These are phyloP conservation scores for Ustilago nuda DNA, from an alignment of 1,284 basidiomycete species.

Conservation along the genomic window DNA sequence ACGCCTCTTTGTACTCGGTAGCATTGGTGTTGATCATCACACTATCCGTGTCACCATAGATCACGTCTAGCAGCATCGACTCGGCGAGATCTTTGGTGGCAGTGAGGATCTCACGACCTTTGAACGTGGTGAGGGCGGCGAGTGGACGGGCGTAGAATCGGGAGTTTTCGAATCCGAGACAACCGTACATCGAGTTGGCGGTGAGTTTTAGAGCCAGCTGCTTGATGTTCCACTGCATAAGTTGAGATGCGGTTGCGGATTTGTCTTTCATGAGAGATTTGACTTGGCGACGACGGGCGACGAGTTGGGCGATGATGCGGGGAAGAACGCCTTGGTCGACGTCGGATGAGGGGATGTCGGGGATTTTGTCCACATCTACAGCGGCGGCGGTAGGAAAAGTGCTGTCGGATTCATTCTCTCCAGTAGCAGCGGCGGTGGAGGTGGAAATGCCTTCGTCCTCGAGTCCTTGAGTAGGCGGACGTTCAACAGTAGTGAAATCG, in stretches of 20 bases:
- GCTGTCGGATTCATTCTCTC: constrained; percentile 25
- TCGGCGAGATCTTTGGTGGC: constrained; percentile 93
- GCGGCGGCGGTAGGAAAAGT: constrained; percentile 25
- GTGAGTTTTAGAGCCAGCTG: constrained; percentile 97
- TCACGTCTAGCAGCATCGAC: constrained; percentile 87
- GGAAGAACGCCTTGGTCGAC: constrained; percentile 89
- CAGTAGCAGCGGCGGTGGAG: constrained; percentile 5
- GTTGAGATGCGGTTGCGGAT: constrained; percentile 78
- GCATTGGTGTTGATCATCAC: constrained; percentile 98
- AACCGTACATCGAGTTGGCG: constrained; percentile 99
- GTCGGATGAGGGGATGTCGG: constrained; percentile 83
- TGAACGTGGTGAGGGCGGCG: constrained; percentile 95
- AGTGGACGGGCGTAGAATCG: constrained; percentile 97
- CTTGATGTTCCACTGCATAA: constrained; percentile 93
- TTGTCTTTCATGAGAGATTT: constrained; percentile 96
- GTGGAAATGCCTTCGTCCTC: constrained; percentile 24
- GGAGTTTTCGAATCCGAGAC: constrained; percentile 96
- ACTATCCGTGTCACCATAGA: constrained; percentile 98
- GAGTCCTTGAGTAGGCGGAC: constrained; percentile 73
- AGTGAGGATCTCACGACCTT: constrained; percentile 96
- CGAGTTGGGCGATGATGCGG: constrained; percentile 92
- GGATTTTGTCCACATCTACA: constrained; percentile 76
- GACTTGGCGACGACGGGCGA: constrained; percentile 87
- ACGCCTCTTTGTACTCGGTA: constrained; percentile 84
- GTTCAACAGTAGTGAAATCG: constrained; percentile 95